These are phyloP conservation scores for Silene conica DNA, from an alignment of 148 eudicot genomes.

Conservation along the genomic window DNA sequence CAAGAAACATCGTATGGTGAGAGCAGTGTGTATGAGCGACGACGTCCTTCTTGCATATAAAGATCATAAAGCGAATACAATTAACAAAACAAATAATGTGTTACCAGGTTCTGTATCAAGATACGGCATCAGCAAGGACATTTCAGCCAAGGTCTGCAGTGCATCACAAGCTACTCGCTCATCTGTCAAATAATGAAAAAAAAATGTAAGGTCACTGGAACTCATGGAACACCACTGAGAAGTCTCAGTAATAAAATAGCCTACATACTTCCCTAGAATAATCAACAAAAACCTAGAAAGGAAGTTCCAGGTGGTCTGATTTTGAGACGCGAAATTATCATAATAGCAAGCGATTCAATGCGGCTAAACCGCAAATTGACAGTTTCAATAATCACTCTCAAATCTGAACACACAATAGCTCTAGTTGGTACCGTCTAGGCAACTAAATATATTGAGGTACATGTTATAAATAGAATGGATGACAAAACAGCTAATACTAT, in stretches of 20 bases:
- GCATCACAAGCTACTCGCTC: constrained; percentile 37
- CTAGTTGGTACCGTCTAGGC: not conserved
- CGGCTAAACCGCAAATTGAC: not conserved
- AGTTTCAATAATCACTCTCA: not conserved
- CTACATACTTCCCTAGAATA: constrained; percentile 7
- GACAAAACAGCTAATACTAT: not conserved
- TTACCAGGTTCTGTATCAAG: constrained; percentile 32
- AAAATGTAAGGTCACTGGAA: not conserved
- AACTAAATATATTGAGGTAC: not conserved
- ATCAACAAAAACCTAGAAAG: not conserved
- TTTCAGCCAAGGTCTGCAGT: constrained; percentile 36
- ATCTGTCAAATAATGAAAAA: constrained; percentile 26
- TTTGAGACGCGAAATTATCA: not conserved
- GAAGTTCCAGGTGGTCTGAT: not conserved
- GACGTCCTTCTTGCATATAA: not conserved
- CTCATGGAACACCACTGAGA: not conserved
- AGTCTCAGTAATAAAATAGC: not conserved
- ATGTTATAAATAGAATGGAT: too few species aligned
- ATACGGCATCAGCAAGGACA: constrained; percentile 35
- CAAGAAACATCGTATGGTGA: not conserved
- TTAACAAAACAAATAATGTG: not conserved
- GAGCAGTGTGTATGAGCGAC: not conserved
- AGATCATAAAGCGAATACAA: not conserved
- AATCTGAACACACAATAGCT: not conserved
- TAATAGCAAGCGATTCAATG: not conserved